Conservation (phyloP, 2,329 filamentous ascomycete species). For the Colletotrichum sp. region DNA sequence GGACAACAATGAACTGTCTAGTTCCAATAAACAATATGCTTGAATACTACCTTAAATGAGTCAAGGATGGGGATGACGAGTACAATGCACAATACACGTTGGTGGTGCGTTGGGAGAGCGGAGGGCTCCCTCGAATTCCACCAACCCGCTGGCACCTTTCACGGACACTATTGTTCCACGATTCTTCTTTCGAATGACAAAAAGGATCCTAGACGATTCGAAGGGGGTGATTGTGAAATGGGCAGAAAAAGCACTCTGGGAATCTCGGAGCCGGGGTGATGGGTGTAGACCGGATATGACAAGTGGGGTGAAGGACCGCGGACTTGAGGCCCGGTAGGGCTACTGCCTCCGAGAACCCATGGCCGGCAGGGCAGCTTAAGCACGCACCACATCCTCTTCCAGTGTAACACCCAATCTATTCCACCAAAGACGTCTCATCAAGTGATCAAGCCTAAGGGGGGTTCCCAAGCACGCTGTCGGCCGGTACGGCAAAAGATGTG, state of each 20-base stretch:
- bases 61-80: not conserved
- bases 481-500: not conserved
- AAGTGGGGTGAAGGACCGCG: constrained; percentile 2
- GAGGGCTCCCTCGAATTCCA: not conserved
- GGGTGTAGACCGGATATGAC: constrained; percentile 3
- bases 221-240: not conserved
- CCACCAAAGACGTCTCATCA: constrained; percentile 3
- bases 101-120: not conserved
- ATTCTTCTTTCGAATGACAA: not conserved
- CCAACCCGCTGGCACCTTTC: not conserved
- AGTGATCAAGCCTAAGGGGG: not conserved
- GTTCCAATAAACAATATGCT: not conserved
- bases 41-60: not conserved
- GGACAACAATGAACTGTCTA: not conserved
- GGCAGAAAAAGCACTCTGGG: not conserved
- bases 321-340: constrained; percentile 6
- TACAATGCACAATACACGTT: not conserved
- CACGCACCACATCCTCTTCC: constrained; percentile 4
- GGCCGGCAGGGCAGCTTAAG: not conserved
- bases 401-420: constrained; percentile 15
- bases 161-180: not conserved
- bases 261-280: not conserved
- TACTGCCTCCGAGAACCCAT: not conserved
- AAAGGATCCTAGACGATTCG: not conserved
- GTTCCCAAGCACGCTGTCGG: not conserved